Evolutionary conservation across 441 rosid genomes (phyloP).

Genomic region (Erodium moschatum): DNA sequence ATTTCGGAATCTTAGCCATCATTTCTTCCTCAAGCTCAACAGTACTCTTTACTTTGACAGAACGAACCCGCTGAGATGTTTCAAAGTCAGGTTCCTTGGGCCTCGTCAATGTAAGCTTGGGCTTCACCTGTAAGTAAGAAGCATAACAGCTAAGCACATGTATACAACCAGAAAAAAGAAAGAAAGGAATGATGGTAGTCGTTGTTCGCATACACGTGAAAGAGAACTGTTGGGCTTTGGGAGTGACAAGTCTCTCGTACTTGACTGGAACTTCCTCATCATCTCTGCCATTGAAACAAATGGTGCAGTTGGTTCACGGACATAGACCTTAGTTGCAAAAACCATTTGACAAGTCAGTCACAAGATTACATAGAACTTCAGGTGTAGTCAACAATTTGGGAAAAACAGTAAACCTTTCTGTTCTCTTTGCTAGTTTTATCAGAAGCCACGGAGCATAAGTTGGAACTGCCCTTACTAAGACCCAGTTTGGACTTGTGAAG

Average conservation of each 20-base stretch:
- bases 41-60: slow-evolving; percentile 64
- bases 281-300: slow-evolving; percentile 85
- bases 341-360: slow-evolving; percentile 10
- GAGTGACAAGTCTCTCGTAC: slow-evolving; percentile 65
- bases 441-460: slow-evolving; percentile 32
- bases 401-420: slow-evolving; percentile 53
- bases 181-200: neutral
- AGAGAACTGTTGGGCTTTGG: slow-evolving; percentile 27
- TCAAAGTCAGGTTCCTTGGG: slow-evolving; percentile 90
- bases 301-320: slow-evolving; percentile 48
- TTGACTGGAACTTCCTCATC: slow-evolving; percentile 77
- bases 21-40: slow-evolving; percentile 95
- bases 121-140: slow-evolving; percentile 45
- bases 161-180: slow-evolving; percentile 15
- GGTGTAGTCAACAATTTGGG: neutral
- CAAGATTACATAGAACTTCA: neutral
- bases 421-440: slow-evolving; percentile 44
- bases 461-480: slow-evolving; percentile 35
- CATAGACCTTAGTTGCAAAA: slow-evolving; percentile 49
- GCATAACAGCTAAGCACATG: slow-evolving; percentile 21
- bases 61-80: slow-evolving; percentile 78
- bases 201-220: slow-evolving; percentile 38
- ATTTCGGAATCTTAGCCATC: slow-evolving; percentile 90
- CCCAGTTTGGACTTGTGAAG: slow-evolving; percentile 78
- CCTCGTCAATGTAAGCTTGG: slow-evolving; percentile 70